These are phyloP conservation scores for Leccinum cinnamomeum DNA, from an alignment of 1,284 basidiomycete genomes.

Conservation along the genomic window DNA sequence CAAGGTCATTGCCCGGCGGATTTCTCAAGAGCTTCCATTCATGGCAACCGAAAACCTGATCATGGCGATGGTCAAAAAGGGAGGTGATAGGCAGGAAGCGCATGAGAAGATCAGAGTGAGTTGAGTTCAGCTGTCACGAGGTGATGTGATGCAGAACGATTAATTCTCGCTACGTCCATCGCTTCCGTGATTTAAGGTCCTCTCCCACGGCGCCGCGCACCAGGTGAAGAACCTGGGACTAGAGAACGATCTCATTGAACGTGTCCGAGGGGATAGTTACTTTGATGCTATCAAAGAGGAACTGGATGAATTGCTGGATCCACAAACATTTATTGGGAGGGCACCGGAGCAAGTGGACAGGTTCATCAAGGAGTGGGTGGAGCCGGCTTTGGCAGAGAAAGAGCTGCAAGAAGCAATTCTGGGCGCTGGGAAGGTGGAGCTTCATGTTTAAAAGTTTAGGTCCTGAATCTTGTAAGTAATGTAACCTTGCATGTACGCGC, in stretches of 20 bases:
- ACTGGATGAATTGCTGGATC: slow-evolving; percentile 73
- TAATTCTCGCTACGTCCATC: slow-evolving; percentile 17
- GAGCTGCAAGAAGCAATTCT: slow-evolving; percentile 63
- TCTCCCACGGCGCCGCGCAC: slow-evolving; percentile 94
- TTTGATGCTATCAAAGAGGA: slow-evolving; percentile 64
- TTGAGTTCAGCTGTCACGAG: slow-evolving; percentile 14
- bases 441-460: slow-evolving; percentile 42
- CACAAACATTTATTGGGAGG: slow-evolving; percentile 84
- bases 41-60: slow-evolving; percentile 99
- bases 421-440: slow-evolving; percentile 48
- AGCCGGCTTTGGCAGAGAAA: slow-evolving; percentile 74
- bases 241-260: slow-evolving; percentile 95
- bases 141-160: slow-evolving; percentile 17
- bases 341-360: slow-evolving; percentile 92
- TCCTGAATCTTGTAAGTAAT: not conserved
- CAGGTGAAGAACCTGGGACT: slow-evolving; percentile 96
- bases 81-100: slow-evolving; percentile 94
- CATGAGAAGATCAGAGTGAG: slow-evolving; percentile 93
- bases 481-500: not conserved
- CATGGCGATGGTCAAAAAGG: slow-evolving; percentile 96
- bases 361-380: slow-evolving; percentile 88
- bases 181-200: slow-evolving; percentile 47
- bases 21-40: slow-evolving; percentile 95
- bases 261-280: slow-evolving; percentile 69
- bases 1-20: slow-evolving; percentile 89